Evolutionary conservation across 148 eudicot species (phyloP).

Genomic region (Fagopyrum homotropicum): DNA sequence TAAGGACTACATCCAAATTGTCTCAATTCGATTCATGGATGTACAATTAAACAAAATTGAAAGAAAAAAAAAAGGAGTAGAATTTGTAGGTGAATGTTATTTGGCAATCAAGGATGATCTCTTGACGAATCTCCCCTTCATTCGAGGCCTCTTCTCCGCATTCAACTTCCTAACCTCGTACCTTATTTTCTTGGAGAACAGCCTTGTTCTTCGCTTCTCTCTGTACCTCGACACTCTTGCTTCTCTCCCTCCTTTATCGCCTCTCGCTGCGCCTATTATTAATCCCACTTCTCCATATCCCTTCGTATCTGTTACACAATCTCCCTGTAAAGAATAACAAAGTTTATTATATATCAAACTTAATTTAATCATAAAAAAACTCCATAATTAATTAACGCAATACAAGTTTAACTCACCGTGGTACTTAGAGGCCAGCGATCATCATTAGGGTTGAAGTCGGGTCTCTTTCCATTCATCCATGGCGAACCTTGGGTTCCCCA

Average conservation of each 20-base stretch:
- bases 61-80: too few relatives aligned
- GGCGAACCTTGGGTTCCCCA: slow-evolving; percentile 60
- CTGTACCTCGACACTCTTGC: slow-evolving; percentile 82
- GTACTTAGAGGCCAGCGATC: slow-evolving; percentile 50
- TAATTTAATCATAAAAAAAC: background rate
- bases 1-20: background rate
- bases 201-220: slow-evolving; percentile 84
- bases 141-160: slow-evolving; percentile 94
- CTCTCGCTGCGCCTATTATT: slow-evolving; percentile 4
- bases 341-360: background rate
- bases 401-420: slow-evolving; percentile 15
- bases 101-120: slow-evolving; percentile 32
- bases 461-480: slow-evolving; percentile 69
- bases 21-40: background rate
- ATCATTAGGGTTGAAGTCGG: slow-evolving; percentile 31
- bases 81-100: background rate
- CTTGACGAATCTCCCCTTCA: slow-evolving; percentile 95
- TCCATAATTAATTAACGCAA: slow-evolving; percentile 29
- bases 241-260: slow-evolving; percentile 58
- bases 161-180: slow-evolving; percentile 90
- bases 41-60: background rate
- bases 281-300: slow-evolving; percentile 8
- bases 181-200: slow-evolving; percentile 93
- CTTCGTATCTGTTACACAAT: slow-evolving; percentile 26
- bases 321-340: slow-evolving; percentile 34